Conservation (phyloP, 2,329 filamentous ascomycete genomes). For the Teratosphaeria pseudoeucalypti region DNA sequence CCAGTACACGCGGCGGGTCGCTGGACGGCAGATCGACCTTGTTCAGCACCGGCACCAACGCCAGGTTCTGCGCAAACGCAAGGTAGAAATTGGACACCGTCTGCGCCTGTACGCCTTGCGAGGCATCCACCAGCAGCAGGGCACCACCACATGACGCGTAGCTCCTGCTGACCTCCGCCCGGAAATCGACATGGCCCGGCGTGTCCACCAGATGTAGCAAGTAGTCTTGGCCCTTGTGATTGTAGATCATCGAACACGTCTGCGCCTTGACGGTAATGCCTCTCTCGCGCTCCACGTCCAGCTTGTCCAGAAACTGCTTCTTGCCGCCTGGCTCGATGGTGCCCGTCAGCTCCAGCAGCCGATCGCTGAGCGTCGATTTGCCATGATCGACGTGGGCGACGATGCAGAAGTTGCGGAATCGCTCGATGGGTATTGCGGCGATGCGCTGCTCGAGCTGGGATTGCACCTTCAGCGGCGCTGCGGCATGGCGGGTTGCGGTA, state of each 20-base stretch:
- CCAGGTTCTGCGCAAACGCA: slow-evolving; percentile 81
- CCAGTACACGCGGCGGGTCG: slow-evolving; percentile 73
- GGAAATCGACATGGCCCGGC: slow-evolving; percentile 93
- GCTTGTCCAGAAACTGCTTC: slow-evolving; percentile 92
- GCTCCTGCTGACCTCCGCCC: slow-evolving; percentile 87
- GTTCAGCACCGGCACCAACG: slow-evolving; percentile 85
- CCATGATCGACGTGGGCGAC: slow-evolving; percentile 98
- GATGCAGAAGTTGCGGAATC: slow-evolving; percentile 93
- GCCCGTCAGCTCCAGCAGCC: slow-evolving; percentile 84
- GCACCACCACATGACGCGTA: slow-evolving; percentile 95
- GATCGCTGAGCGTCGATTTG: slow-evolving; percentile 90
- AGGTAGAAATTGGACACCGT: slow-evolving; percentile 98
- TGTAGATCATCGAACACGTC: slow-evolving; percentile 96
- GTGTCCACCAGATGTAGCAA: slow-evolving; percentile 93
- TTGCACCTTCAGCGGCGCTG: slow-evolving; percentile 29
- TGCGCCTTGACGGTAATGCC: slow-evolving; percentile 99
- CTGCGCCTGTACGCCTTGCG: slow-evolving; percentile 92
- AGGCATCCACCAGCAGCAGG: slow-evolving; percentile 85
- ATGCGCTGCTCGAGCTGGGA: slow-evolving; percentile 55
- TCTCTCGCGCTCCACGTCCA: slow-evolving; percentile 90
- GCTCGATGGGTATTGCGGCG: slow-evolving; percentile 63
- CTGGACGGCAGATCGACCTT: slow-evolving; percentile 90
- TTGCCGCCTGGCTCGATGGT: slow-evolving; percentile 80
- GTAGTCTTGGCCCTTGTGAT: slow-evolving; percentile 75
- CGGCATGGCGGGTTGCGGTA: slow-evolving; percentile 20